These are phyloP conservation scores for Solanum chiquidenum DNA, from an alignment of 257 asterid species.

Conservation along the genomic window DNA sequence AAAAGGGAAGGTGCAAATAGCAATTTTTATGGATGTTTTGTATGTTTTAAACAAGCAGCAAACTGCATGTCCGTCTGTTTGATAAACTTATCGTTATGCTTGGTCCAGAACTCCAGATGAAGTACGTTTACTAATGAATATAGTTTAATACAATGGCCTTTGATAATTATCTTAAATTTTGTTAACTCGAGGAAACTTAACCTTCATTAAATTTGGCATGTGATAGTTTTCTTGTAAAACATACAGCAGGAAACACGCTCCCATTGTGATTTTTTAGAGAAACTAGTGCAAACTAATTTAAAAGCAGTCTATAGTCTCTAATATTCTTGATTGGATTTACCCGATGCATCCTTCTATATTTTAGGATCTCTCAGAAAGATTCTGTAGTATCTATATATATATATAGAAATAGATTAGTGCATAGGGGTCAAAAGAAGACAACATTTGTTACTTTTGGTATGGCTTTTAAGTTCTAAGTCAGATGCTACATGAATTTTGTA, in stretches of 20 bases:
- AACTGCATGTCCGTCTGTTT: not conserved
- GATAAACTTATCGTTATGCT: not conserved
- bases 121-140: not conserved
- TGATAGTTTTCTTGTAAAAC: not conserved
- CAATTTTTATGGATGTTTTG: not conserved
- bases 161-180: not conserved
- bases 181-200: not conserved
- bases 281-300: not conserved
- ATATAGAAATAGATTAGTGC: not conserved
- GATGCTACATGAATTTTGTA: not conserved
- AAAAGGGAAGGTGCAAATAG: not conserved
- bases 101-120: not conserved
- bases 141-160: not conserved
- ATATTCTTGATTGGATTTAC: not conserved
- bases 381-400: not conserved
- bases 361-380: not conserved
- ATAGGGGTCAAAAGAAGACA: not conserved
- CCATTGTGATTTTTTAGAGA: not conserved
- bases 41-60: not conserved
- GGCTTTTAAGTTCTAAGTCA: not conserved
- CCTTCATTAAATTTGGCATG: not conserved
- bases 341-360: not conserved
- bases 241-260: not conserved
- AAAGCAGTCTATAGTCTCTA: not conserved
- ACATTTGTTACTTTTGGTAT: not conserved